phyloP scores from a whole-genome alignment of 2,329 filamentous ascomycete genomes.

The Cadophora sp. region DNA sequence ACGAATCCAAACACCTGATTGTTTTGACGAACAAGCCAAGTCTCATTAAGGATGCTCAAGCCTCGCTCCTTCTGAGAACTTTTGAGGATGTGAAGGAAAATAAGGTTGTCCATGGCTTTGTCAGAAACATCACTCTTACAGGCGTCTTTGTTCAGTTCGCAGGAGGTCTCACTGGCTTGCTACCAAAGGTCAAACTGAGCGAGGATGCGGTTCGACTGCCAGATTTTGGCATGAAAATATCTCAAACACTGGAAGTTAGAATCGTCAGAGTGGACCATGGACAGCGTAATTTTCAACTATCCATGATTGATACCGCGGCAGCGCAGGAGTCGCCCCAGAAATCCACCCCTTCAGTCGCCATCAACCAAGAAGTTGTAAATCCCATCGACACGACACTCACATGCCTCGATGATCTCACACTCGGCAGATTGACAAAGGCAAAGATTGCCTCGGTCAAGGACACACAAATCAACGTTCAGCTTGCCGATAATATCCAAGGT shows the following conservation, averaged over 20 bases:
- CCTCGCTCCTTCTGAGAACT: conserved; percentile 72
- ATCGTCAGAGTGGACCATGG: conserved; percentile 76
- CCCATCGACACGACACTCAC: conserved; percentile 69
- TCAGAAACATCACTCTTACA: conserved; percentile 82
- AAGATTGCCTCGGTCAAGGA: conserved; percentile 84
- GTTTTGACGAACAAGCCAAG: conserved; percentile 84
- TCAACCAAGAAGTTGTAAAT: conserved; percentile 56
- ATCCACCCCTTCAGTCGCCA: conserved; percentile 41
- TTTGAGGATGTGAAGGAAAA: conserved; percentile 77
- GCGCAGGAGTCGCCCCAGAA: conserved; percentile 52
- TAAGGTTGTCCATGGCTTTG: conserved; percentile 75
- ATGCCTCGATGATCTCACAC: conserved; percentile 73
- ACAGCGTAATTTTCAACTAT: conserved; percentile 72
- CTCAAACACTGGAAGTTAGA: conserved; percentile 76
- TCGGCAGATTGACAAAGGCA: conserved; percentile 78
- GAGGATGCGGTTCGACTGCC: conserved; percentile 71
- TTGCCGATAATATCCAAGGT: conserved; percentile 89
- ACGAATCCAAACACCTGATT: conserved; percentile 77
- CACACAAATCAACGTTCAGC: conserved; percentile 89
- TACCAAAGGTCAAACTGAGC: conserved; percentile 80
- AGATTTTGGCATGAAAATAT: conserved; percentile 79
- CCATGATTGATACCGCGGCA: conserved; percentile 60
- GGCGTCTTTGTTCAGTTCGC: conserved; percentile 91
- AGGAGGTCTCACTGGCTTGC: conserved; percentile 75
- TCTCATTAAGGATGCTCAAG: conserved; percentile 76